A percentile compares a stretch with the other conserved stretches of the same genome.
These are phyloP conservation scores for Plasmodium sp. DNA, from an alignment of 169 alveolate genomes.

Conservation along the genomic window DNA sequence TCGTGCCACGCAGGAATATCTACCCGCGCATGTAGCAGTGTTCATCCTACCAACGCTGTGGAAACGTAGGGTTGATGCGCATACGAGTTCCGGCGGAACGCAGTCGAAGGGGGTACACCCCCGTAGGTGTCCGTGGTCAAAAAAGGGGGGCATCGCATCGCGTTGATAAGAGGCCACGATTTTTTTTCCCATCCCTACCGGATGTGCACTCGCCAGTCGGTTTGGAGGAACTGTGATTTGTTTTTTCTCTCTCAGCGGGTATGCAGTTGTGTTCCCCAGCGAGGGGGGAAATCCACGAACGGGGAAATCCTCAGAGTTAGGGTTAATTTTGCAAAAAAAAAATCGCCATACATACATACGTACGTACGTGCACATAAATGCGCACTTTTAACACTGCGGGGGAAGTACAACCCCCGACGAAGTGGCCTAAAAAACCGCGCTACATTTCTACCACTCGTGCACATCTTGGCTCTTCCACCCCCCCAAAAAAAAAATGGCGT, in stretches of 20 bases:
- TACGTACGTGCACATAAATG: not conserved
- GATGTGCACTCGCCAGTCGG: not conserved
- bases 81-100: not conserved
- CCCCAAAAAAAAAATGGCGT: not conserved
- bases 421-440: not conserved
- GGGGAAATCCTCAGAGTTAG: not conserved
- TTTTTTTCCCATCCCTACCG: not conserved
- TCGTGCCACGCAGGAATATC: not conserved
- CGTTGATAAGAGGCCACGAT: not conserved
- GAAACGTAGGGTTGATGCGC: not conserved
- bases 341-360: not conserved
- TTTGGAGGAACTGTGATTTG: not conserved
- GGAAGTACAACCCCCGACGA: not conserved
- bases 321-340: not conserved
- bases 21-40: not conserved
- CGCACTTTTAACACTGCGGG: not conserved
- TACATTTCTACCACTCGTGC: not conserved
- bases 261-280: not conserved
- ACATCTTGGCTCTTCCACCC: not conserved
- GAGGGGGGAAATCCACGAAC: not conserved
- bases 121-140: not conserved
- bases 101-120: not conserved
- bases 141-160: not conserved
- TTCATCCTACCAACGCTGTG: not conserved
- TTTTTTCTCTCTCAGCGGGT: not conserved